Base-by-base conservation (phyloP, 805 yeast genomes). In the Lipomyces japonicus region DNA sequence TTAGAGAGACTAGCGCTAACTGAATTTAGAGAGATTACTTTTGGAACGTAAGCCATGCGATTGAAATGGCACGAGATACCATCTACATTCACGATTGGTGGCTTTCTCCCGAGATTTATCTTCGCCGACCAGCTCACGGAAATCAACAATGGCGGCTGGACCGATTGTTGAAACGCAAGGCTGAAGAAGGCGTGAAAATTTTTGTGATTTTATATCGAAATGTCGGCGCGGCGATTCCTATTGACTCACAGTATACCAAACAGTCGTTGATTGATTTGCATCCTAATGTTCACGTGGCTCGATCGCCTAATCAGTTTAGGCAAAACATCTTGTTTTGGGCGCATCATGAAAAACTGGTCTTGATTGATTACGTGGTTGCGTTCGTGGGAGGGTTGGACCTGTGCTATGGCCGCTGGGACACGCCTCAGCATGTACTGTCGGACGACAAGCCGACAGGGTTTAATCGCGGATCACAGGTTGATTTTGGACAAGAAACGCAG, bases 31-130 rank as follows among this genome's bases (percentile, higher is more conserved):
- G 99, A 62, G 99, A 93, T 67, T 86, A 93, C 66, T 84, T 88
- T 71, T 93, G 97, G 97, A 95, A 97, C 1, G 81, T 89, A 2
- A 85, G 95, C 26, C 81, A 89, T 9, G 98, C 97, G 0, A 72
- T 93, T 47, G 88, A 85, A 59, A 83, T 86, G 86, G 97, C 98
- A 0, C 81, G 82, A 58, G 97, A 93, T 71, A 91, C 85, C 1
- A 84, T 93, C 30, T 93, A 82, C 65, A 88, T 93, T 43, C 97
- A 93, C 63, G 99, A 91, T 63, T 93, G 99, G 99, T 93, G 98
- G 98, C 73, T 93, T 23, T 79, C 91, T 3, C 99, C 99, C 0
- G 98, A 93, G 66, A 65, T 93, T 2, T 95, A 93, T 62, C 72
- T 93, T 70, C 78, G 98, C 56, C 74, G 99, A 44, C 98, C 98